Evolutionary conservation across 495 filamentous ascomycete species (phyloP).

Genomic region (Hypoxylon intermedium): DNA sequence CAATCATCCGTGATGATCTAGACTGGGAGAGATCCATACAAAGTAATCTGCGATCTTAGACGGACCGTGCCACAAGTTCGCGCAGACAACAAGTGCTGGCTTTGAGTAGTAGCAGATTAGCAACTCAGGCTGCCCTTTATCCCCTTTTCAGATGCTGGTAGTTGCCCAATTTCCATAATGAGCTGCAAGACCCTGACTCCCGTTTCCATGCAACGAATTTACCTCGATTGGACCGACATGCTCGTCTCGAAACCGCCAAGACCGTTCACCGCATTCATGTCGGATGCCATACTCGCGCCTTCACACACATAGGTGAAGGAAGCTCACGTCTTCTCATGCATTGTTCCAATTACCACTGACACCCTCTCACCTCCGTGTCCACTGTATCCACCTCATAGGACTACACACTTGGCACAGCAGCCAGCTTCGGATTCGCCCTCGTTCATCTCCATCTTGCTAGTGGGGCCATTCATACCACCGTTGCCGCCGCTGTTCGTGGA

Average conservation of each 20-base stretch:
- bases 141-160: slow-evolving; percentile 36
- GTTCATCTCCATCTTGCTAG: slow-evolving; percentile 78
- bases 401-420: slow-evolving; percentile 85
- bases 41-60: slow-evolving; percentile 32
- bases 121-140: slow-evolving; percentile 29
- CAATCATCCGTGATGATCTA: slow-evolving; percentile 37
- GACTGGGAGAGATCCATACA: slow-evolving; percentile 26
- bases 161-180: slow-evolving; percentile 29
- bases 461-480: slow-evolving; percentile 66
- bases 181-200: slow-evolving; percentile 37
- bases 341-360: slow-evolving; percentile 12
- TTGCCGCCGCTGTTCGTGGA: slow-evolving; percentile 68
- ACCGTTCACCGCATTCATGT: slow-evolving; percentile 28
- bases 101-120: slow-evolving; percentile 24
- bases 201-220: slow-evolving; percentile 39
- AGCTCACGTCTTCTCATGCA: slow-evolving; percentile 24
- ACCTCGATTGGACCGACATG: slow-evolving; percentile 31
- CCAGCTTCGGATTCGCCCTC: slow-evolving; percentile 73
- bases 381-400: slow-evolving; percentile 73
- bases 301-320: slow-evolving; percentile 13
- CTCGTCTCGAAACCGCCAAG: slow-evolving; percentile 32
- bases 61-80: slow-evolving; percentile 33
- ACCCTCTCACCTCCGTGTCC: slow-evolving; percentile 3
- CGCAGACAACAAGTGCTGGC: slow-evolving; percentile 36
- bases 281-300: slow-evolving; percentile 14